Evolutionary conservation across 495 filamentous ascomycete species (phyloP), one percentile per base, ranked within the genome.

Genomic region (Penicillium nucicola): DNA sequence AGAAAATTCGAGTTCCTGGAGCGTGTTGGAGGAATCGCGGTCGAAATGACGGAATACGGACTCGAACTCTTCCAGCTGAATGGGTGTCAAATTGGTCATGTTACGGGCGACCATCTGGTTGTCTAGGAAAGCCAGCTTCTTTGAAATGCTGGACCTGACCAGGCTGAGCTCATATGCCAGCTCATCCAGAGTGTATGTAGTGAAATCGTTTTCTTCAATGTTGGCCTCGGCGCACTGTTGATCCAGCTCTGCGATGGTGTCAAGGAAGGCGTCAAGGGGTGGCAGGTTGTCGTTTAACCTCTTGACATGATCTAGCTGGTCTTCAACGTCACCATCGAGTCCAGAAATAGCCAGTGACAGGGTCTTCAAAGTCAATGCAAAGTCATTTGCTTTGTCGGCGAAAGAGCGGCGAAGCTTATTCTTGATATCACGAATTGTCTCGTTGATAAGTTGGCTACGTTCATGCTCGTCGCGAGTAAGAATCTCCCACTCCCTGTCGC

Each of bases 181-280:
- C 66, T 98, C 93, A 64, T 98, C 93, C 60, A 96, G 89, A 10
- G 90, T 95, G 71, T 96, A 97, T 2, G 92, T 96, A 5, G 93
- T 98, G 71, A 92, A 96, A 69, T 98, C 93, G 67, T 98, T 98
- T 64, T 98, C 93, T 68, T 98, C 93, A 38, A 97, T 95, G 66
- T 97, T 97, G 37, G 93, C 93, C 75, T 98, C 92, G 35, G 83
- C 82, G 65, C 95, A 97, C 69, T 96, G 90, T 56, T 82, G 79
- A 58, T 95, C 90, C 22, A 96, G 76, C 10, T 80, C 83, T 4
- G 81, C 86, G 56, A 97, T 92, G 50, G 85, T 86, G 48, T 87
- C 80, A 17, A 98, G 81, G 69, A 89, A 97, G 31, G 87, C 80
- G 58, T 96, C 90, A 2, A 98, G 80, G 0, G 93, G 93, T 1